Evolutionary conservation across 2,329 filamentous ascomycete genomes (phyloP).

Genomic region (Fusarium sp.): DNA sequence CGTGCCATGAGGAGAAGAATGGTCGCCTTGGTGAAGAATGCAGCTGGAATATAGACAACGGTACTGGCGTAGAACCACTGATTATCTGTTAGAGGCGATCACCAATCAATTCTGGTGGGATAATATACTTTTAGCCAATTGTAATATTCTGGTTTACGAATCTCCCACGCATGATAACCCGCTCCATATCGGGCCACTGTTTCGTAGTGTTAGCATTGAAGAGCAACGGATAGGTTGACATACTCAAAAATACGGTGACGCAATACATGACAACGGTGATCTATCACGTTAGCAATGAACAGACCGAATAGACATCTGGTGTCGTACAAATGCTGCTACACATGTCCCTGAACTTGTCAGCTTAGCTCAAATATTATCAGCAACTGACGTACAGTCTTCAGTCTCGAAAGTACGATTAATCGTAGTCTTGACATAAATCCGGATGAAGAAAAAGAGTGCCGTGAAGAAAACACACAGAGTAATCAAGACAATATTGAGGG

Average conservation of each 20-base stretch:
- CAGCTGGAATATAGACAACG: conserved; percentile 36
- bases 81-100: neutral
- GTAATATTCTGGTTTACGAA: conserved; percentile 34
- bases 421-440: conserved; percentile 35
- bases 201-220: conserved; percentile 12
- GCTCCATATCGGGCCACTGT: conserved; percentile 39
- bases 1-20: conserved; percentile 43
- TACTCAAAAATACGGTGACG: conserved; percentile 37
- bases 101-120: rapidly evolving
- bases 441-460: conserved; percentile 24
- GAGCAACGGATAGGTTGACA: neutral
- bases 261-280: conserved; percentile 23
- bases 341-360: conserved; percentile 37
- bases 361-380: neutral
- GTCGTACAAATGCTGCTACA: conserved; percentile 36
- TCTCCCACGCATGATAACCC: conserved; percentile 44
- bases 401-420: conserved; percentile 26
- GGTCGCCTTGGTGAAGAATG: conserved; percentile 45
- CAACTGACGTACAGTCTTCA: conserved; percentile 41
- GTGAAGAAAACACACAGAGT: conserved; percentile 28
- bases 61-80: conserved; percentile 46
- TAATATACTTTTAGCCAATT: conserved; percentile 36
- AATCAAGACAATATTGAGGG: conserved; percentile 32
- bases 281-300: conserved; percentile 19
- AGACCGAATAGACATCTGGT: no score